A percentile compares a stretch with the other conserved stretches of the same genome.
These are phyloP conservation scores for Malassezia pachydermatis DNA, from an alignment of 1,284 basidiomycete species.

Conservation along the genomic window DNA sequence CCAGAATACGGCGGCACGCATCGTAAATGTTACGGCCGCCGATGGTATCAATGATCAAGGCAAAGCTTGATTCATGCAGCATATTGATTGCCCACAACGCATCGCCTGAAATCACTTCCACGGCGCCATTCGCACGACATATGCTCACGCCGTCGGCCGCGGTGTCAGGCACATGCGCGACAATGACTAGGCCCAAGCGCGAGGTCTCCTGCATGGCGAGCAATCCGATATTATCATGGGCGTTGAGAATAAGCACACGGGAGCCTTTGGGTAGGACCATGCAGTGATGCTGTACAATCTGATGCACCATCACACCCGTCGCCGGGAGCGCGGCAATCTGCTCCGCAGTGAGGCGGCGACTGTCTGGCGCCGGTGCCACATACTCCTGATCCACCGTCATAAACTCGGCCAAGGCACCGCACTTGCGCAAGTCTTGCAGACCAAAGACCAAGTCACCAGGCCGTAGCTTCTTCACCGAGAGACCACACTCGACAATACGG, in stretches of 20 bases:
- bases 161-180: constrained; percentile 48
- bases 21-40: constrained; percentile 49
- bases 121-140: constrained; percentile 48
- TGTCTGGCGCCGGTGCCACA: constrained; percentile 48
- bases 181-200: constrained; percentile 48
- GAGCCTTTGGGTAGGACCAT: constrained; percentile 43
- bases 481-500: constrained; percentile 49
- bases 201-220: constrained; percentile 49
- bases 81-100: constrained; percentile 49
- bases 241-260: constrained; percentile 49
- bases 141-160: constrained; percentile 45
- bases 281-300: constrained; percentile 49
- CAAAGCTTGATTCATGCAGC: constrained; percentile 49
- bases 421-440: constrained; percentile 47
- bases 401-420: constrained; percentile 49
- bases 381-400: constrained; percentile 47
- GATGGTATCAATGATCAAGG: constrained; percentile 47
- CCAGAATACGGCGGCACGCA: constrained; percentile 48
- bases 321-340: constrained; percentile 50
- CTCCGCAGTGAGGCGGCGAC: constrained; percentile 45
- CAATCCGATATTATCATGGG: constrained; percentile 49
- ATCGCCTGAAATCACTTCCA: constrained; percentile 49
- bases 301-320: constrained; percentile 48
- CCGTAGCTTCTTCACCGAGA: constrained; percentile 45
- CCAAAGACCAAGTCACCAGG: constrained; percentile 50